Base-by-base conservation (phyloP, 495 filamentous ascomycete species). In the Parathielavia hyrcaniae region DNA sequence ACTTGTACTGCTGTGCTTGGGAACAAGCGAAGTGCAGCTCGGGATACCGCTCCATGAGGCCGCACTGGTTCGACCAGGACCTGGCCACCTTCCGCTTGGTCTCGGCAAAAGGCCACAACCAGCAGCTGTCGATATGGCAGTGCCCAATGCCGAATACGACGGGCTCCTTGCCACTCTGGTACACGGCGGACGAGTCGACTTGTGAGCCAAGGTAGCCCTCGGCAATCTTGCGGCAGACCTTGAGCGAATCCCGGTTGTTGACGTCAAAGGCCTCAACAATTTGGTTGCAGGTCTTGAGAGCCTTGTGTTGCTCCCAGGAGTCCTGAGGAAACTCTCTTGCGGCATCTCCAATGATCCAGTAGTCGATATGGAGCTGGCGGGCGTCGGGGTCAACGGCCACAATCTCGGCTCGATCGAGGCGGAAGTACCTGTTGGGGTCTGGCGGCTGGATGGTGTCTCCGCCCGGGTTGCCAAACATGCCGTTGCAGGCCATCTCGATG, bases 81-180 rank as follows among this genome's bases (percentile, higher is more conserved):
- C 93, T 83, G 23, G 89, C 93, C 8, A 97, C 86, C 76, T 98
- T 98, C 58, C 93, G 86, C 70, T 96, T 97, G 1, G 93, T 98
- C 77, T 98, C 93, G n/a, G 90, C 93, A 80, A 87, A 97, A 3
- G 93, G 93, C 93, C 93, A 98, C 11, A 98, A 76, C 93, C 93
- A 98, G 72, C 91, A 96, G 26, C 88, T 91, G 73, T 95, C 93
- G 62, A 98, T 98, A 68, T 98, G 93, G 63, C 93, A 98, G 73
- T 98, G 87, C 4, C 93, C 93, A 58, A 96, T 91, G 19, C 83
- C 93, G 65, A 84, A 91, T 19, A 97, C 90, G 49, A 93, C 77
- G 0, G 88, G 82, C 34, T 86, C 72, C 6, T 83, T 84, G 45
- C 83, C 84, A 19, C 75, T 84, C 16, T 89, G 77, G 64, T 98